These are phyloP conservation scores for Tausonia pullulans DNA, from an alignment of 1,284 basidiomycete genomes.

Conservation along the genomic window DNA sequence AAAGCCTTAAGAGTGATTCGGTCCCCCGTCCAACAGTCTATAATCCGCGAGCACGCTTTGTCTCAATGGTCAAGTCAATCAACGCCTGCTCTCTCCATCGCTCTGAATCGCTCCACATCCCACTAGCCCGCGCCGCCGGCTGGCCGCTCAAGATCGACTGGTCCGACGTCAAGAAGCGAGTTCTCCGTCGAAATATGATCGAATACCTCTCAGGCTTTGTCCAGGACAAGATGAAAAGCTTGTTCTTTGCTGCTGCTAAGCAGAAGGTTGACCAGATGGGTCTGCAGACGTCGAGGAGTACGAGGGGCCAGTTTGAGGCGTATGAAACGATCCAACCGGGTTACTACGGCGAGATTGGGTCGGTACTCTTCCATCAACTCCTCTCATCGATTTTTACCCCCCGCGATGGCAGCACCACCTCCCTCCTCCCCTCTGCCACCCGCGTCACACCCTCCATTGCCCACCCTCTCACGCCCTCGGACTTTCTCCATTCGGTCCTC, in stretches of 20 bases:
- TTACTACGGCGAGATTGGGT: slow-evolving; percentile 15
- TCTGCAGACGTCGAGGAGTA: background rate
- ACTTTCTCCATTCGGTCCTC: slow-evolving; percentile 15
- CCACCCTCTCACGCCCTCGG: slow-evolving; percentile 9
- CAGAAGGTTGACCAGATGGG: slow-evolving; percentile 1
- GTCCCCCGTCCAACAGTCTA: background rate
- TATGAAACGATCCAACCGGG: slow-evolving; percentile 13
- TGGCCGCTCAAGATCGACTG: slow-evolving; percentile 10
- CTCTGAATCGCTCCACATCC: slow-evolving; percentile 4
- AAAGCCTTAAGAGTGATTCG: background rate
- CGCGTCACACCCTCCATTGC: background rate
- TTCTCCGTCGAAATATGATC: background rate
- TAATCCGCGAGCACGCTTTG: slow-evolving; percentile 8
- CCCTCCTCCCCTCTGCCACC: background rate
- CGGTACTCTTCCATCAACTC: slow-evolving; percentile 12
- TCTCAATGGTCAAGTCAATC: slow-evolving; percentile 10
- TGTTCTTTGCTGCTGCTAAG: slow-evolving; percentile 7
- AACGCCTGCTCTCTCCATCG: slow-evolving; percentile 12
- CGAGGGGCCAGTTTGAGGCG: slow-evolving; percentile 13
- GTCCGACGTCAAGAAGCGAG: background rate
- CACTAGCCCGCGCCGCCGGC: background rate
- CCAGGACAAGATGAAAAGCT: background rate
- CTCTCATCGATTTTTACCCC: background rate
- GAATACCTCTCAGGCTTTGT: background rate
- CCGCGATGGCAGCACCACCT: background rate